Base-by-base conservation (phyloP, 768 basidiomycete species). In the Auriscalpium vulgare region DNA sequence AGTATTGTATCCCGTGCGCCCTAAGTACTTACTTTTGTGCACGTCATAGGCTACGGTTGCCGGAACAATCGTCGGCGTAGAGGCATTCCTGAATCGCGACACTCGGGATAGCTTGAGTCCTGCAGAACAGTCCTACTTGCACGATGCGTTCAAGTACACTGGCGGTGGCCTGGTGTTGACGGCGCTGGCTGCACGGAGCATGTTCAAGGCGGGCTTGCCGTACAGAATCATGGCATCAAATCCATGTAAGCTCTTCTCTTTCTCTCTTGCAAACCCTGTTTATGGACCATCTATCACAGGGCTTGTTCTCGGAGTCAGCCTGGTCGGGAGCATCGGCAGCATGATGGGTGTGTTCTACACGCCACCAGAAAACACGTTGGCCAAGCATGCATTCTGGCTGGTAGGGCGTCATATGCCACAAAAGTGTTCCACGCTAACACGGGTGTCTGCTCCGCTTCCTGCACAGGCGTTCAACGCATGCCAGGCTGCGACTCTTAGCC, bases 271-370 rank as follows among this genome's bases (percentile, higher is more conserved):
- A 17, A 43, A 34, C n/a, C 14, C 51, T 36, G 29, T 29, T 29
- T 29, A 5, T 29, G 29, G 7, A 29, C 57, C 50, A 6, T 11
- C 10, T 34, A 10, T 10, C 45, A 56, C 51, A 87, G 85, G 87
- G 91, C 73, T 87, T 53, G 88, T 93, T 2, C 79, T 92, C 47
- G 91, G 89, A 59, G 82, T 87, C 51, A 85, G 90, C 69, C 77
- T 92, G 44, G 84, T 76, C 13, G 88, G 88, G 13, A 80, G 82
- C 57, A 88, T 95, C 55, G 91, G 89, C 0, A 81, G 83, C 4
- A 95, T 95, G 89, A 83, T 88, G 77, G 90, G 87, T 46, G 82
- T 83, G 2, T 81, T 81, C 66, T 86, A 82, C 69, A 93, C 90
- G 0, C 75, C 87, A 37, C 89, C 91, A 1, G 87, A 91, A 63